Percentiles rank a stretch among this genome's conserved stretches.
Conservation (phyloP, 2,329 filamentous ascomycete genomes). For the Daldinia eschscholtzii region DNA sequence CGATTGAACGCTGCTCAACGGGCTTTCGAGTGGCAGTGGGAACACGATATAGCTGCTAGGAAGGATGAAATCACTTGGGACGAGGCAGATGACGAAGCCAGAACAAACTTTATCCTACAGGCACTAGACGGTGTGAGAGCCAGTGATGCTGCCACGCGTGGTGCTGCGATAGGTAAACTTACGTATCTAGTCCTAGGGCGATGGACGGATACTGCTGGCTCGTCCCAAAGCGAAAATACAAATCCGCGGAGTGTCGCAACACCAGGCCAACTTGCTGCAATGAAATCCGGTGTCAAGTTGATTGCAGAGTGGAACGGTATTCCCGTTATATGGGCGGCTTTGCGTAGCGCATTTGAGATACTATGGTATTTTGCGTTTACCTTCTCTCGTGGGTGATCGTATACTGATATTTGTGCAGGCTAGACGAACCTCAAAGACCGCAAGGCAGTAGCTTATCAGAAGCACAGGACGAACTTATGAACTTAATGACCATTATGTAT, state of each 20-base stretch:
- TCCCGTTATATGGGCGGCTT: constrained; percentile 63
- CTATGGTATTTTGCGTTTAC: constrained; percentile 61
- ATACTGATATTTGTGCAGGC: constrained; percentile 57
- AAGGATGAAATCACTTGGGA: constrained; percentile 72
- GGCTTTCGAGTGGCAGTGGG: constrained; percentile 83
- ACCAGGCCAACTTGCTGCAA: constrained; percentile 68
- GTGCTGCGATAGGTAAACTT: constrained; percentile 68
- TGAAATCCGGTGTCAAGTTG: constrained; percentile 66
- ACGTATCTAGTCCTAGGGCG: constrained; percentile 75
- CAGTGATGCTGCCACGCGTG: constrained; percentile 62
- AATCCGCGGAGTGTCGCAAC: constrained; percentile 64
- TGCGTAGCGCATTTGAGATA: constrained; percentile 63
- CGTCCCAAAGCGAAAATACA: constrained; percentile 57
- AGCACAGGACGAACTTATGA: constrained; percentile 70
- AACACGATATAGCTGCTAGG: constrained; percentile 61
- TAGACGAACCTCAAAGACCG: constrained; percentile 60
- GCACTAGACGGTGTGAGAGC: constrained; percentile 62
- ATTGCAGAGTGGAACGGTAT: constrained; percentile 66
- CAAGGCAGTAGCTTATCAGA: constrained; percentile 60
- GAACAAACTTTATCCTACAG: constrained; percentile 68
- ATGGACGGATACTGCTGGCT: constrained; percentile 76
- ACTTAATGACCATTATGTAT: constrained; percentile 74
- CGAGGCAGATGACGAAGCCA: constrained; percentile 68
- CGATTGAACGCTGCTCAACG: constrained; percentile 81
- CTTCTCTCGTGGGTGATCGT: constrained; percentile 30